A percentile compares a stretch with the other conserved stretches of the same genome.
These are phyloP conservation scores for Endoconidiophora polonica DNA, from an alignment of 2,329 filamentous ascomycete genomes.

Conservation along the genomic window DNA sequence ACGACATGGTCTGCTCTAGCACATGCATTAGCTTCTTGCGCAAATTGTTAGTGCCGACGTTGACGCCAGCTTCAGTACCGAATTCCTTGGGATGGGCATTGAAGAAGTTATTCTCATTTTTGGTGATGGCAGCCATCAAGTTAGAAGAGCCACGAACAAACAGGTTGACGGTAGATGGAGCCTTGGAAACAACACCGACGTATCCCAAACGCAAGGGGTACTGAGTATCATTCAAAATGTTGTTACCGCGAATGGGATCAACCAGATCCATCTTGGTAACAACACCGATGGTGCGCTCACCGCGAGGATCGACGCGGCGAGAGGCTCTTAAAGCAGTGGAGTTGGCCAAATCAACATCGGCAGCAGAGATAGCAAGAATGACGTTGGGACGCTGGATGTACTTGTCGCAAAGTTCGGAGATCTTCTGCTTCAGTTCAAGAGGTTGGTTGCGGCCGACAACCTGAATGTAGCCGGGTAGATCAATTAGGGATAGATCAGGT, in stretches of 20 bases:
- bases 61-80: constrained; percentile 53
- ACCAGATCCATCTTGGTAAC: constrained; percentile 98
- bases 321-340: constrained; percentile 84
- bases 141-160: constrained; percentile 74
- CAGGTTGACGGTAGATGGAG: constrained; percentile 46
- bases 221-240: constrained; percentile 73
- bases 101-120: constrained; percentile 81
- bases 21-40: constrained; percentile 96
- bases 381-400: constrained; percentile 95
- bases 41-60: constrained; percentile 68
- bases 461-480: constrained; percentile 94
- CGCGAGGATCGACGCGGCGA: constrained; percentile 78
- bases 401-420: constrained; percentile 89
- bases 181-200: constrained; percentile 80
- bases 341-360: constrained; percentile 92
- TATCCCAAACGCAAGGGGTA: constrained; percentile 93
- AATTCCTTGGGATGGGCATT: constrained; percentile 68
- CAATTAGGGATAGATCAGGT: constrained; percentile 87
- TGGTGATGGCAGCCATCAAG: constrained; percentile 63
- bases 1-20: constrained; percentile 91
- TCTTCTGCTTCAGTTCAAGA: constrained; percentile 82
- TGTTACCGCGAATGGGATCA: constrained; percentile 59
- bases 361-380: constrained; percentile 91
- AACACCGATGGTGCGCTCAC: constrained; percentile 94
- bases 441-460: constrained; percentile 86